Conservation (phyloP, 176 grass and related monocot species). For the Oryza brachyantha region DNA sequence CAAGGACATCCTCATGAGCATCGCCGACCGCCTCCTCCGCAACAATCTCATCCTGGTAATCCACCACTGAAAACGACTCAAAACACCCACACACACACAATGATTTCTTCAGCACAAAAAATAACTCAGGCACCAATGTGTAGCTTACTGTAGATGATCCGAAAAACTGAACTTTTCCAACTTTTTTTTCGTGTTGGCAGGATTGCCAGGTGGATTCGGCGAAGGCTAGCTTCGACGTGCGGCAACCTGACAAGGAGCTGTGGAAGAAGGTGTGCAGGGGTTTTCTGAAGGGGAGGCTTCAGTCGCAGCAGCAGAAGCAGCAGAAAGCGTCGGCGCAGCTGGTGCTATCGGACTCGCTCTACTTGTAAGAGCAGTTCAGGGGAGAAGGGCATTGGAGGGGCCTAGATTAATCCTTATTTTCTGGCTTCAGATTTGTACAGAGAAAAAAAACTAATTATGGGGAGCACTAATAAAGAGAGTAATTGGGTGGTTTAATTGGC, state of each 20-base stretch:
- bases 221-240: slow-evolving; percentile 51
- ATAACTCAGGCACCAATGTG: neutral
- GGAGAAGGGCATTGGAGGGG: neutral
- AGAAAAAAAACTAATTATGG: slow-evolving; percentile 19
- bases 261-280: slow-evolving; percentile 82
- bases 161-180: neutral
- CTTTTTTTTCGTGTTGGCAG: slow-evolving; percentile 50
- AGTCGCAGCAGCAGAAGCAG: slow-evolving; percentile 5
- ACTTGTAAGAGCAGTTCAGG: no score
- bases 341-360: slow-evolving; percentile 4
- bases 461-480: slow-evolving; percentile 37
- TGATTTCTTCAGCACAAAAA: no score
- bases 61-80: no score
- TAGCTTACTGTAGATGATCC: neutral
- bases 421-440: slow-evolving; percentile 46
- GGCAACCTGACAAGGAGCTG: slow-evolving; percentile 63
- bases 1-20: slow-evolving; percentile 83
- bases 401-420: slow-evolving; percentile 43
- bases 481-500: neutral
- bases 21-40: slow-evolving; percentile 69
- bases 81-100: no score
- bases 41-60: slow-evolving; percentile 59
- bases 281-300: slow-evolving; percentile 69
- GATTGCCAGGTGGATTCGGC: slow-evolving; percentile 61
- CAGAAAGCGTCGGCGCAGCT: neutral